Evolutionary conservation across 192 early-diverging fungal genomes (phyloP).

Genomic region (Funneliformis geosporum): DNA sequence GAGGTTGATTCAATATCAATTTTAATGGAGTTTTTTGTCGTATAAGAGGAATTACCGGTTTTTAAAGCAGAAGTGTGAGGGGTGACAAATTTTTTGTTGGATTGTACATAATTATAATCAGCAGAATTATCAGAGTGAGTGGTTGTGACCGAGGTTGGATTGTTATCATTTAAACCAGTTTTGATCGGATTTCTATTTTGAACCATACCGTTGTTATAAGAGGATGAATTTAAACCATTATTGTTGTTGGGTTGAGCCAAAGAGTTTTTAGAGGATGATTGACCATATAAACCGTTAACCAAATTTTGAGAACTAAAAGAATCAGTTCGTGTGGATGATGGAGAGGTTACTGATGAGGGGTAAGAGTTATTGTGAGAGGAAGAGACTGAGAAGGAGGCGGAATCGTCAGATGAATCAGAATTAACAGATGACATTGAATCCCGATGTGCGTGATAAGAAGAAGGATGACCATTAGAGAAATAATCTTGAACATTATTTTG

Average conservation of each 20-base stretch:
- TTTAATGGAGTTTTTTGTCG: neutral
- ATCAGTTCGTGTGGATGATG: neutral
- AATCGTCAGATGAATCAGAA: conserved; percentile 16
- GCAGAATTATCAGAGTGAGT: neutral
- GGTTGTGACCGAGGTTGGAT: neutral
- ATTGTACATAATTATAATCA: neutral
- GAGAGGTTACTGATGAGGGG: neutral
- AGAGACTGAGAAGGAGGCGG: neutral
- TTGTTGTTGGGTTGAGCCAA: neutral
- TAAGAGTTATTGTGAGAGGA: conserved; percentile 9
- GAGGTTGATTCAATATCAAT: neutral
- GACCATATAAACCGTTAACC: neutral
- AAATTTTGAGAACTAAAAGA: neutral
- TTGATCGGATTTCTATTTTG: neutral
- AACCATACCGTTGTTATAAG: neutral
- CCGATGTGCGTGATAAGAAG: conserved; percentile 9
- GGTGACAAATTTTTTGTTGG: neutral
- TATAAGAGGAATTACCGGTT: neutral
- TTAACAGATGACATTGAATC: conserved; percentile 25
- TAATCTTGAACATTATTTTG: neutral
- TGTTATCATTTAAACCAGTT: neutral
- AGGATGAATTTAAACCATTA: too few relatives aligned
- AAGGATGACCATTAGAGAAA: neutral
- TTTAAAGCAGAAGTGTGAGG: neutral
- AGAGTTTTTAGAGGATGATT: neutral